Conservation (phyloP, 305 asterid species). For the Fraxinus baroniana region DNA sequence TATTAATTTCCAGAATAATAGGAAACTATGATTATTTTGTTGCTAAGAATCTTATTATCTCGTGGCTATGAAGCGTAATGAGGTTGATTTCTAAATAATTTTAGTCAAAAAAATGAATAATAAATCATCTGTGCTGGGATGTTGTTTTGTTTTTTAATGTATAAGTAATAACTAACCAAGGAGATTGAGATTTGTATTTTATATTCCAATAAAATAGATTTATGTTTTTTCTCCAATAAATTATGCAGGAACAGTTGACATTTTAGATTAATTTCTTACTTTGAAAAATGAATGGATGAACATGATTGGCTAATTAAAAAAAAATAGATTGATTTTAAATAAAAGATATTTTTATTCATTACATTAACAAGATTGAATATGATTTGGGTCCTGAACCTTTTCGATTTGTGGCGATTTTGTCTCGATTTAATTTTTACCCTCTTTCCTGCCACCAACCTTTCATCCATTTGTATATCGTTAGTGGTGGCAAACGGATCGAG, state of each 20-base stretch:
- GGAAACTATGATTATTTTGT: not conserved
- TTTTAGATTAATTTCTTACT: not conserved
- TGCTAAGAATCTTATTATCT: not conserved
- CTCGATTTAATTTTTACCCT: not conserved
- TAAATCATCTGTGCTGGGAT: not conserved
- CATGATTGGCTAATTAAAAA: not conserved
- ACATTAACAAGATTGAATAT: not conserved
- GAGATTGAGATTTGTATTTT: slow-evolving; percentile 2
- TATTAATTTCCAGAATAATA: not conserved
- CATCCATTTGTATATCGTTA: not conserved
- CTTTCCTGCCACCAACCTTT: not conserved
- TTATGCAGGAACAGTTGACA: slow-evolving; percentile 9
- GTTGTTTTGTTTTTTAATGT: slow-evolving; percentile 2
- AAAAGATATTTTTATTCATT: not conserved
- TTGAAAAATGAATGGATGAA: not conserved
- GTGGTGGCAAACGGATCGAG: too few relatives aligned
- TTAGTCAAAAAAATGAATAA: slow-evolving; percentile 12
- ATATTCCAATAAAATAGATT: not conserved
- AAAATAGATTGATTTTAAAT: not conserved
- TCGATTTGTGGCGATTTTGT: too few relatives aligned
- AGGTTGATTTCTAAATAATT: slow-evolving; percentile 1
- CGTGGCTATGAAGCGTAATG: slow-evolving; percentile 3
- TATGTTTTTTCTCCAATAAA: slow-evolving; percentile 16
- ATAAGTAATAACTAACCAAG: not conserved
- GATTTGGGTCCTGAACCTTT: not conserved